Conservation (phyloP, 1,139 yeast species). For the Sugiyamaella xylanicola region DNA sequence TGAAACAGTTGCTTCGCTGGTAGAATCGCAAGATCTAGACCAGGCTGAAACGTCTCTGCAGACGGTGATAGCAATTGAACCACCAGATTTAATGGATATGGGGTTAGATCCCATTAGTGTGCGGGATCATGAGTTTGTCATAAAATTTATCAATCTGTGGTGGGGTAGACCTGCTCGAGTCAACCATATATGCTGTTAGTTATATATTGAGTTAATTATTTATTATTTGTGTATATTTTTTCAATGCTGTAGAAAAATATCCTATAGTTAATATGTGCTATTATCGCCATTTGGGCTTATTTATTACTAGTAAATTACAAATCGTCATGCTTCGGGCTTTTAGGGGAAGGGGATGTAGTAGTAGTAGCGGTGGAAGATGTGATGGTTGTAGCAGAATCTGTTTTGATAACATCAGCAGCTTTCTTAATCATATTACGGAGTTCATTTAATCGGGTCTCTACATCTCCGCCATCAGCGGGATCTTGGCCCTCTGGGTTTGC, state of each 20-base stretch:
- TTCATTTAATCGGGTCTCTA: constrained; percentile 9
- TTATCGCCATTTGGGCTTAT: too few relatives aligned
- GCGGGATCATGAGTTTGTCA: constrained; percentile 59
- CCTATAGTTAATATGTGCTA: too few relatives aligned
- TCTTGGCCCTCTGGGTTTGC: background rate
- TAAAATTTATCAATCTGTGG: constrained; percentile 57
- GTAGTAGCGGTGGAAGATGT: constrained; percentile 2
- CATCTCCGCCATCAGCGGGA: constrained; percentile 4
- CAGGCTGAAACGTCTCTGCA: constrained; percentile 19
- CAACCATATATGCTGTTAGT: constrained; percentile 34
- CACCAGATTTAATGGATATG: constrained; percentile 61
- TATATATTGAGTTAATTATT: background rate
- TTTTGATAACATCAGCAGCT: constrained; percentile 10
- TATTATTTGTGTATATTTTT: too few relatives aligned
- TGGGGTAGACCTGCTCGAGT: constrained; percentile 51
- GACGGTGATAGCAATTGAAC: constrained; percentile 43
- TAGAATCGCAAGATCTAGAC: constrained; percentile 29
- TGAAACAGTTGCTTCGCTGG: constrained; percentile 26
- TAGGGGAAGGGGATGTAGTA: constrained; percentile 5
- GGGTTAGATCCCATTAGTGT: constrained; percentile 72
- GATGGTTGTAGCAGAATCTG: constrained; percentile 4
- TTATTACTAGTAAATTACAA: too few relatives aligned
- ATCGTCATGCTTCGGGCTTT: constrained; percentile 23
- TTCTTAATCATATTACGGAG: constrained; percentile 18
- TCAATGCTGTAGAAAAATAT: too few relatives aligned